Evolutionary conservation across 169 alveolate genomes (phyloP).

Genomic region (Blepharisma undulans): DNA sequence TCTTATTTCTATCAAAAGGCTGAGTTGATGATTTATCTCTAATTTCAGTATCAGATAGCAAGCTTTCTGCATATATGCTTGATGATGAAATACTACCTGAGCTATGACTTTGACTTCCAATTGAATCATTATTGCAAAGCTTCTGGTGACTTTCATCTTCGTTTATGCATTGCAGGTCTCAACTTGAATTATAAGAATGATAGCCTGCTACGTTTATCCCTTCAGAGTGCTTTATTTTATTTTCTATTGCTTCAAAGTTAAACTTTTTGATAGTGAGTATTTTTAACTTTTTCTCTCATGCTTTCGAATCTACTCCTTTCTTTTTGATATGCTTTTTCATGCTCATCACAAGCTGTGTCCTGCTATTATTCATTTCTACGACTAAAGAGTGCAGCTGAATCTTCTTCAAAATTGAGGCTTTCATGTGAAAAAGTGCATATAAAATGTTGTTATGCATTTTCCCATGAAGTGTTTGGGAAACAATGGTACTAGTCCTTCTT

Average conservation of each 20-base stretch:
- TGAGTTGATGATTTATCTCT: background rate
- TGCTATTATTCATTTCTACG: background rate
- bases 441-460: background rate
- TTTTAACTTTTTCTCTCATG: background rate
- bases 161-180: background rate
- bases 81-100: background rate
- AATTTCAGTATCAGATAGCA: background rate
- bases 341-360: background rate
- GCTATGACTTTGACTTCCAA: background rate
- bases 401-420: background rate
- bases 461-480: background rate
- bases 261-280: background rate
- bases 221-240: background rate
- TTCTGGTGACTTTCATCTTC: background rate
- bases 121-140: background rate
- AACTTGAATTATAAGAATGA: background rate
- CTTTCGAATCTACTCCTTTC: background rate
- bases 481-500: background rate
- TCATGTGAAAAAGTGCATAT: background rate
- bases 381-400: background rate
- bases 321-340: background rate
- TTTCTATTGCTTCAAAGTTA: background rate
- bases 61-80: background rate
- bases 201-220: background rate
- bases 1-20: background rate